phyloP scores from a whole-genome alignment of 495 filamentous ascomycete species.

The Tuber magnatum region DNA sequence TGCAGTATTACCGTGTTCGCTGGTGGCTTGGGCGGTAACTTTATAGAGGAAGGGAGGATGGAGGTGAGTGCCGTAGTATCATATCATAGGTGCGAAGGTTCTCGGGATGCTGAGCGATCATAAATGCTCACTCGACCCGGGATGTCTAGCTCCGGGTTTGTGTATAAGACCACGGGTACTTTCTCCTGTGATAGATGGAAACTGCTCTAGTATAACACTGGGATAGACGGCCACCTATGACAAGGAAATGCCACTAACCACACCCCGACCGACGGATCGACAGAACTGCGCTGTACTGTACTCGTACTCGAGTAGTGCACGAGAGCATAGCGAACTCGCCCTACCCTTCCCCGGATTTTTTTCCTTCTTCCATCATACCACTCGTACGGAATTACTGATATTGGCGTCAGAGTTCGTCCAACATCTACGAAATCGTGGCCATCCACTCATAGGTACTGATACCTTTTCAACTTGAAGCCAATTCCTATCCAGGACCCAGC shows the following conservation, averaged over 20 bases:
- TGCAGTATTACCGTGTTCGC: background rate
- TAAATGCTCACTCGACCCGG: background rate
- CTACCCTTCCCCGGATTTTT: background rate
- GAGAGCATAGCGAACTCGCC: background rate
- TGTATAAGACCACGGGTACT: background rate
- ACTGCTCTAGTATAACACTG: no score
- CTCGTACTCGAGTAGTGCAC: no score
- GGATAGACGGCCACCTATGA: background rate
- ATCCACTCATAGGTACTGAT: background rate
- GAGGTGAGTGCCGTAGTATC: background rate
- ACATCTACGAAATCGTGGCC: background rate
- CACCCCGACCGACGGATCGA: background rate
- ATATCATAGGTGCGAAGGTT: no score
- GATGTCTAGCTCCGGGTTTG: background rate
- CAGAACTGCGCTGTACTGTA: background rate
- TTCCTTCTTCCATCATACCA: background rate
- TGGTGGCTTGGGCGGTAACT: background rate
- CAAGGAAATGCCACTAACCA: background rate
- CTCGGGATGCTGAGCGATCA: background rate
- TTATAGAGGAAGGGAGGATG: background rate
- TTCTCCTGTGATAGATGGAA: background rate
- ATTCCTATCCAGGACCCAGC: background rate
- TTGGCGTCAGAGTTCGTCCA: background rate
- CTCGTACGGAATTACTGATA: background rate
- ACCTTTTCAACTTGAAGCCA: background rate